Base-by-base conservation (phyloP, 331 rosid genomes). In the Quercus phellos region DNA sequence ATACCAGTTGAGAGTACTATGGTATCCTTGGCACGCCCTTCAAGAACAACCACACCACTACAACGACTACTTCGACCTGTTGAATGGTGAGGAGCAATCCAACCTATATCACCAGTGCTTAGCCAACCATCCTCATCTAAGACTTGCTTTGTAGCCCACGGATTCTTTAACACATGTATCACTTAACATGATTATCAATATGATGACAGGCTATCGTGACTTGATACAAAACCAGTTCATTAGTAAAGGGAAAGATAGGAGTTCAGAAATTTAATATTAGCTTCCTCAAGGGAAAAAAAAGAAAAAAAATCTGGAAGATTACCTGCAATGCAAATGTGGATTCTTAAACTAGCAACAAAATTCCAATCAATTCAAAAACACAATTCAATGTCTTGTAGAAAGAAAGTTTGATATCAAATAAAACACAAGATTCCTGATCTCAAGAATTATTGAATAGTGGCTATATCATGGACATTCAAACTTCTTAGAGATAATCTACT, bases 11-110 rank as follows among this genome's bases (percentile, higher is more conserved):
- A 92, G 75, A 94, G 99, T 68, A 94, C 99, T 79, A 94, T 94
- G 2, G 98, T 94, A 79, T 94, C 98, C 86, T 94, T 94, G 26
- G 91, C 97, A 43, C 97, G 97, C 63, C 99, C 99, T 42, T 94
- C 97, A 72, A 94, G 87, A 51, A 92, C 95, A 82, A 92, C 54
- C 29, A 87, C 85, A 78, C 93, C 97, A 34, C 93, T 92, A 78
- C 92, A 89, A 74, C 18, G 81, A 72, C 87, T 89, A 76, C 97
- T 83, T 55, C 97, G 87, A 50, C 99, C 99, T 51, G 55, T 50
- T 61, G 97, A 87, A 85, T 94, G 96, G 66, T 54, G 84, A 60
- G 97, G 94, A 81, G 86, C 95, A 81, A 94, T 89, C 97, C 97
- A 94, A 64, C 99, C 97, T 42, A 94, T 74, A 81, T 94, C 99